phyloP scores from a whole-genome alignment of 495 filamentous ascomycete species.

The Penicillium robsamsonii region DNA sequence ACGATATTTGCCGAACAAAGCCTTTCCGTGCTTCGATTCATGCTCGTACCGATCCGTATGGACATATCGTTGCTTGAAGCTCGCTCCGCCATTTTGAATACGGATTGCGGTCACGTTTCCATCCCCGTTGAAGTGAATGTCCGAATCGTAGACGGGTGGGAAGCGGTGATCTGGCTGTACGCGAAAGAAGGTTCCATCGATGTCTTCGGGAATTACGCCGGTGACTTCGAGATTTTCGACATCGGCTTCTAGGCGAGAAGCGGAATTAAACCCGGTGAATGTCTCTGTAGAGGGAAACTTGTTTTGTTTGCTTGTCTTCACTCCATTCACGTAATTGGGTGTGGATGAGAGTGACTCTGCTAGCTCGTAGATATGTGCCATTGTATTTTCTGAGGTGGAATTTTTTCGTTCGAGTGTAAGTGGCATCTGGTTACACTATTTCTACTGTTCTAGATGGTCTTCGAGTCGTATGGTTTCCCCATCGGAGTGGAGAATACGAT shows the following conservation, averaged over 20 bases:
- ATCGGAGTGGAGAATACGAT: too few relatives aligned
- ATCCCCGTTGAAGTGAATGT: constrained; percentile 26
- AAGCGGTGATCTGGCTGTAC: constrained; percentile 32
- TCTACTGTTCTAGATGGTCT: too few relatives aligned
- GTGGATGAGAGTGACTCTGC: not conserved
- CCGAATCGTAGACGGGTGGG: constrained; percentile 18
- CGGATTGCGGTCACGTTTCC: constrained; percentile 53
- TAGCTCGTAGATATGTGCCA: not conserved
- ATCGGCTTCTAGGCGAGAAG: not conserved
- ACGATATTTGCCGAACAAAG: constrained; percentile 49
- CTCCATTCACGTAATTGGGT: not conserved
- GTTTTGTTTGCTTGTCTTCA: not conserved
- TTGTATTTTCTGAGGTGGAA: not conserved
- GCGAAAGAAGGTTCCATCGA: constrained; percentile 31
- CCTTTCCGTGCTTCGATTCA: constrained; percentile 39
- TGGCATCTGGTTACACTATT: too few relatives aligned
- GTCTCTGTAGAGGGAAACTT: not conserved
- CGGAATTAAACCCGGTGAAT: not conserved
- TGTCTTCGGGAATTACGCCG: constrained; percentile 31
- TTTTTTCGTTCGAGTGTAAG: not conserved
- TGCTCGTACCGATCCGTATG: constrained; percentile 47
- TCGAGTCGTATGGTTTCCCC: too few relatives aligned
- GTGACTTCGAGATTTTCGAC: constrained; percentile 12
- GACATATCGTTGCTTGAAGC: constrained; percentile 54
- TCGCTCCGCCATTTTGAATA: constrained; percentile 47